Base-by-base conservation (phyloP, 164 flowering plant genomes). In the Chimonanthus salicifolius region DNA sequence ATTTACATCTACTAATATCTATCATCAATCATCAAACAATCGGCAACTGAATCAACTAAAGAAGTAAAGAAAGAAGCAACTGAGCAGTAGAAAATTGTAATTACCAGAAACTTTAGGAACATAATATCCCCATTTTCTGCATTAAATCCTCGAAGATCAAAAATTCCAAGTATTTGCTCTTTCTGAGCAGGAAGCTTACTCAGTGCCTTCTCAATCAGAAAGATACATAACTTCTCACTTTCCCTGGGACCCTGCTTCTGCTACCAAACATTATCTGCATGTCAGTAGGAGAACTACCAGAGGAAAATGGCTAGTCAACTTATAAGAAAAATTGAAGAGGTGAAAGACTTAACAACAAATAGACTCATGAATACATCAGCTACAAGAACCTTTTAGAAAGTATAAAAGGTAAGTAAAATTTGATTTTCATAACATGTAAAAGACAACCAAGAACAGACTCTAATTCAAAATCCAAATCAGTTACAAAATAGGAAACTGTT, bases 81-180 rank as follows among this genome's bases (percentile, higher is more conserved):
- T 16, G 21, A 3, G 51, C 2, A 47, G 45, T 63, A 46, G 49
- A 58, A 7, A 47, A 16, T 13, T 7, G 16, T 47, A 4, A 62
- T 86, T 91, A 94, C 97, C 92, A 92, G 48, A 78, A 94, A 94
- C 33, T 89, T 92, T 64, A 92, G 20, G 83, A 89, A 94, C 49
- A 78, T 83, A 21, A 92, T 67, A 84, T 94, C 97, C 66, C 91
- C 90, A 83, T 94, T 94, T 67, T 85, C 84, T 49, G 84, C 67
- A 58, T 88, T 71, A 72, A 88, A 94, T 20, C 93, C 95, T 4
- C 90, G 82, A 50, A 94, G 92, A 76, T 94, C 97, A 80, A 92
- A 64, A 78, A 92, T 85, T 70, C 89, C 94, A 71, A 92, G 91
- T 73, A 94, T 85, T 69, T 90, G 82, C 71, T 86, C 88, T 82